Evolutionary conservation across 768 basidiomycete genomes (phyloP).

Genomic region (Tulasnella sp.): DNA sequence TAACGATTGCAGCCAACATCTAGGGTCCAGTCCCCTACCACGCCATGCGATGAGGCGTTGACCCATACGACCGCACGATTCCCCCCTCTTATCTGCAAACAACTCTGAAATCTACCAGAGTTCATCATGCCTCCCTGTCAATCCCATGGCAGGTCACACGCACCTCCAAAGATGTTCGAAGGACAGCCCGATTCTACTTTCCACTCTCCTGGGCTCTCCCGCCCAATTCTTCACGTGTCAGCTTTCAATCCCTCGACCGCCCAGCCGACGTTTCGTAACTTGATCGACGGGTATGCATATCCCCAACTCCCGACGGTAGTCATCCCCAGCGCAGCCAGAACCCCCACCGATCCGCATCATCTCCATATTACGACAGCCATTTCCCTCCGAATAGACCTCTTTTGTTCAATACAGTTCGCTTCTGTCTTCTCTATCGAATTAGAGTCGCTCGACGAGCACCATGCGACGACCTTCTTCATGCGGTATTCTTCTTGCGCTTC

Average conservation of each 20-base stretch:
- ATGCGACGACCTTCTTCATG: not conserved
- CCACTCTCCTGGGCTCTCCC: not conserved
- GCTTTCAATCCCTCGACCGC: not conserved
- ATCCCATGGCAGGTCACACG: not conserved
- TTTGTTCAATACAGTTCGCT: not conserved
- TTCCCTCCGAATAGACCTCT: not conserved
- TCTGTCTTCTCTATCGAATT: not conserved
- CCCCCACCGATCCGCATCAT: not conserved
- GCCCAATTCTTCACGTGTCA: not conserved
- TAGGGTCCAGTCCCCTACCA: not conserved
- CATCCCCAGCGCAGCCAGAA: not conserved
- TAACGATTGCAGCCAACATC: not conserved
- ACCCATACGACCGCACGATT: conserved; percentile 9
- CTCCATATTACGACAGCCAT: not conserved
- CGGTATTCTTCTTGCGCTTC: not conserved
- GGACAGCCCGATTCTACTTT: not conserved
- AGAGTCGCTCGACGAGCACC: not conserved
- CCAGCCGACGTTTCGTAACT: not conserved
- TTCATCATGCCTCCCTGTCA: no score
- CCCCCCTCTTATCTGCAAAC: conserved; percentile 1
- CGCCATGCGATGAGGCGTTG: not conserved
- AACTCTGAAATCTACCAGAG: not conserved
- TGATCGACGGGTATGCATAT: not conserved
- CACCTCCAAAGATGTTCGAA: not conserved
- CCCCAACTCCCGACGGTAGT: not conserved